Conservation (phyloP, 495 filamentous ascomycete genomes). For the Lasiosphaeriaceae sp. region DNA sequence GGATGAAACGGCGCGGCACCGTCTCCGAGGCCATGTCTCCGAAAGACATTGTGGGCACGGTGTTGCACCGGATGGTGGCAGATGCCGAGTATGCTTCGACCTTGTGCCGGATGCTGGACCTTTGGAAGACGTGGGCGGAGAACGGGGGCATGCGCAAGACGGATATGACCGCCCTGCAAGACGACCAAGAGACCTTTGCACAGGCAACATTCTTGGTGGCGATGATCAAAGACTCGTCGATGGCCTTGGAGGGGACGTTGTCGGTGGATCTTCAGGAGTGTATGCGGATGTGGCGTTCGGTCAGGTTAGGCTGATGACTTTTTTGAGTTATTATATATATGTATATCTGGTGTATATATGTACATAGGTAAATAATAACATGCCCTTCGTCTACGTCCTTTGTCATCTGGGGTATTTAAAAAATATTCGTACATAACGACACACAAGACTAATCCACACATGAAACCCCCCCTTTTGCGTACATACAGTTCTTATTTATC, state of each 20-base stretch:
- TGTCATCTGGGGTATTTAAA: no score
- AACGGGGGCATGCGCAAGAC: conserved; percentile 54
- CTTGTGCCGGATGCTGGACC: conserved; percentile 49
- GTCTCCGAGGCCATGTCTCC: conserved; percentile 18
- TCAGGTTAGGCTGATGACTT: conserved; percentile 46
- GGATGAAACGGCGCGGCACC: conserved; percentile 37
- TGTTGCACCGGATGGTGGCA: conserved; percentile 53
- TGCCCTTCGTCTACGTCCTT: no score
- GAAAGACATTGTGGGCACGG: conserved; percentile 43
- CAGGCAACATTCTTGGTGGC: conserved; percentile 51
- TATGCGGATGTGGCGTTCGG: conserved; percentile 54
- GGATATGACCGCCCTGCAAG: conserved; percentile 43
- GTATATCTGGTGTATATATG: background rate
- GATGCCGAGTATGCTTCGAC: conserved; percentile 41
- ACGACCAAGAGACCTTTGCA: conserved; percentile 45
- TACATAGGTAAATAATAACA: no score
- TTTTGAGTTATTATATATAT: background rate
- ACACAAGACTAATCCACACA: conserved; percentile 2
- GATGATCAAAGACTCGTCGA: conserved; percentile 45
- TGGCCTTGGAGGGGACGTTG: conserved; percentile 46
- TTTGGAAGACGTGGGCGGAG: conserved; percentile 56
- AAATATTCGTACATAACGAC: background rate
- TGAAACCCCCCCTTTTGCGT: background rate
- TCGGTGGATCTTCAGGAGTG: conserved; percentile 61
- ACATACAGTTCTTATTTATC: background rate